A percentile compares a stretch with the other conserved stretches of the same genome.
phyloP scores from a whole-genome alignment of 768 basidiomycete species.

The Suillus spraguei region DNA sequence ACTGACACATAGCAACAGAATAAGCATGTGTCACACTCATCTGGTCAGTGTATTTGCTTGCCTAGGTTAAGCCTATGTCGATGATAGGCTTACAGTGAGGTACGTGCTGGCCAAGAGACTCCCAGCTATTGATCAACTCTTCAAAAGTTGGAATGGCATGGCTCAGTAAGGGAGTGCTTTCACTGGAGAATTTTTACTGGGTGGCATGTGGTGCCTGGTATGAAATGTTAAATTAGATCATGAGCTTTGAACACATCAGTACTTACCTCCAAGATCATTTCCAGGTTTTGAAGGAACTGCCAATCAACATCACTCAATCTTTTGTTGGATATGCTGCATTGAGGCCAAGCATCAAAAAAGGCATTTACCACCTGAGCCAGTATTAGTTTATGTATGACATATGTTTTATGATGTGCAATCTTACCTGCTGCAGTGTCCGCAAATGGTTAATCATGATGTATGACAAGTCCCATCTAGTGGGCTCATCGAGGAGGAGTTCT shows the following conservation, averaged over 20 bases:
- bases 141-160: too few species aligned
- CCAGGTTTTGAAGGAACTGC: slow-evolving; percentile 15
- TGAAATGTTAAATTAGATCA: too few species aligned
- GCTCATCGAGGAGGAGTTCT: slow-evolving; percentile 31
- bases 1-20: too few species aligned
- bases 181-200: too few species aligned
- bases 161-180: too few species aligned
- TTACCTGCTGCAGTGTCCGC: slow-evolving; percentile 9
- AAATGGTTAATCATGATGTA: slow-evolving; percentile 36
- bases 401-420: not conserved
- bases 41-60: too few species aligned
- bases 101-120: too few species aligned
- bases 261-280: slow-evolving; percentile 15
- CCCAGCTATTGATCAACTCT: too few species aligned
- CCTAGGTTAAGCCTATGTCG: too few species aligned
- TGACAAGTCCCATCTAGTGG: slow-evolving; percentile 41
- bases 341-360: slow-evolving; percentile 5
- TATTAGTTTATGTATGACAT: not conserved
- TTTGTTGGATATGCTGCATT: not conserved
- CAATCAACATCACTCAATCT: slow-evolving; percentile 7
- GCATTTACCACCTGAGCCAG: not conserved
- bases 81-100: too few species aligned
- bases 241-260: not conserved
- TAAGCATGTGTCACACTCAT: too few species aligned
- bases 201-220: too few species aligned